phyloP scores from a whole-genome alignment of 2,329 filamentous ascomycete genomes.

The Fusarium equiseti region DNA sequence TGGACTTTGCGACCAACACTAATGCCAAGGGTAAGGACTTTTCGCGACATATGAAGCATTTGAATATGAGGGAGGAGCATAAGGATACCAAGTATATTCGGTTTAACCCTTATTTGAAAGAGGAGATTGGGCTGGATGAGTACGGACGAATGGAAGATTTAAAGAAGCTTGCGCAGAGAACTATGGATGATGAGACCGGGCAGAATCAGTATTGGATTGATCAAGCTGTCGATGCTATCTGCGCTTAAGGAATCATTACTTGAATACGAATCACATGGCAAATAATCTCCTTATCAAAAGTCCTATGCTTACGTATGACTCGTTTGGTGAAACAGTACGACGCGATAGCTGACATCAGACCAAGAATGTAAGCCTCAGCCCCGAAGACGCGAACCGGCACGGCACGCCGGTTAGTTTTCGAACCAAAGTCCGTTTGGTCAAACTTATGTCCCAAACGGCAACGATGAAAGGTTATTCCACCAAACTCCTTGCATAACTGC shows the following conservation, averaged over 20 bases:
- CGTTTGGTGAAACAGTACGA: not conserved
- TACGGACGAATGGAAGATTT: constrained; percentile 19
- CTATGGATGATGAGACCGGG: not conserved
- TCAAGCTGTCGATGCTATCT: constrained; percentile 8
- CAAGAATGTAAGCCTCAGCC: not conserved
- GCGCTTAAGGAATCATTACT: not conserved
- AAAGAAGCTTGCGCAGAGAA: not conserved
- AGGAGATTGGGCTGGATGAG: constrained; percentile 33
- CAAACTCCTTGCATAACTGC: not conserved
- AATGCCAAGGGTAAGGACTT: constrained; percentile 42
- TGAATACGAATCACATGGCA: not conserved
- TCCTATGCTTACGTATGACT: not conserved
- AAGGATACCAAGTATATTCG: constrained; percentile 24
- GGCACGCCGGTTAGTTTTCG: not conserved
- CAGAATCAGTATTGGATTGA: constrained; percentile 11
- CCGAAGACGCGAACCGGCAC: not conserved
- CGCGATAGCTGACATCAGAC: not conserved
- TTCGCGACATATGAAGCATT: constrained; percentile 22
- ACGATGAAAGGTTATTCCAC: not conserved
- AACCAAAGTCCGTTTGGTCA: not conserved
- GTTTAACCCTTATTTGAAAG: constrained; percentile 9
- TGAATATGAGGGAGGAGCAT: constrained; percentile 18
- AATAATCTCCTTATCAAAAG: not conserved
- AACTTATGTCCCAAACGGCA: no score
- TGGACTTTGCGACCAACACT: constrained; percentile 40